These are phyloP conservation scores for Amoebophrya sp. DNA, from an alignment of 169 alveolate genomes.

Conservation along the genomic window DNA sequence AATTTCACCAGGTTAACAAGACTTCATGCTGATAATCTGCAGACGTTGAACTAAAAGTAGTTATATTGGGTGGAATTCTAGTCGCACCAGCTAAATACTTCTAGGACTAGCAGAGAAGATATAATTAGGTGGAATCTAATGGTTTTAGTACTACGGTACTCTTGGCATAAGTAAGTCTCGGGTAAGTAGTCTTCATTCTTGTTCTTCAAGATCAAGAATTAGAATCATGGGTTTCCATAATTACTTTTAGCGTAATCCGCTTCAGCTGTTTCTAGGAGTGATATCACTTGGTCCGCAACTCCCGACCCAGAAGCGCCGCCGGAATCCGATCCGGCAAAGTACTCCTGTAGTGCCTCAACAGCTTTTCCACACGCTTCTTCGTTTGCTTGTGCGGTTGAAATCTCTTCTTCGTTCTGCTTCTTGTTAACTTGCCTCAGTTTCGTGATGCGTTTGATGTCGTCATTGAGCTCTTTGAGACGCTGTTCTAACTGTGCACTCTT, in stretches of 20 bases:
- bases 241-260: background rate
- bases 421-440: background rate
- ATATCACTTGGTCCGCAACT: background rate
- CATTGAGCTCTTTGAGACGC: background rate
- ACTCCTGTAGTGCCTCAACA: background rate
- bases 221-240: no score
- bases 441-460: background rate
- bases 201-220: no score
- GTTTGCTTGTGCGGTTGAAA: background rate
- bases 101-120: no score
- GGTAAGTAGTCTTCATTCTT: no score
- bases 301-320: conserved; percentile 3
- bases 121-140: no score
- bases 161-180: no score
- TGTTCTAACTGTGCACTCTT: background rate
- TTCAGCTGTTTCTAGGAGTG: background rate
- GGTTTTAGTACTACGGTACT: no score
- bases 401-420: conserved; percentile 6
- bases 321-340: background rate
- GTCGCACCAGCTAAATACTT: no score
- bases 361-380: conserved; percentile 9
- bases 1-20: no score
- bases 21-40: no score
- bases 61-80: no score
- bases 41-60: no score